Evolutionary conservation across 441 rosid genomes (phyloP).

Genomic region (Theobroma grandiflorum): DNA sequence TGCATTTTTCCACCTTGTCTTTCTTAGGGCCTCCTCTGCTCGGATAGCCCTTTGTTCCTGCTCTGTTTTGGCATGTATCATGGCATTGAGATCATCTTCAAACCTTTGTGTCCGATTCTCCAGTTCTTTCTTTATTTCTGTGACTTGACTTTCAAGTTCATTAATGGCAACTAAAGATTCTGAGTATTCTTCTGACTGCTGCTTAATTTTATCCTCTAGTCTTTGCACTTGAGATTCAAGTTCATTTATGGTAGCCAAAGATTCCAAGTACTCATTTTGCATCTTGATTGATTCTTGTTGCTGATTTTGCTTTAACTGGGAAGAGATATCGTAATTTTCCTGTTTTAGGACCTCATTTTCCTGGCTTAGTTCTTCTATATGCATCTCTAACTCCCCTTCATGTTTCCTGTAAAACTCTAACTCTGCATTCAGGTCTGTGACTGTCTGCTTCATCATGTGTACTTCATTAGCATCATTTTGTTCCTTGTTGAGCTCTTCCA

Average conservation of each 20-base stretch:
- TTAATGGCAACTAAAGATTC: slow-evolving; percentile 55
- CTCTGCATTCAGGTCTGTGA: slow-evolving; percentile 50
- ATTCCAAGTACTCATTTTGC: slow-evolving; percentile 47
- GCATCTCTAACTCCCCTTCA: slow-evolving; percentile 59
- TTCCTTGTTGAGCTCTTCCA: slow-evolving; percentile 16
- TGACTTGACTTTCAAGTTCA: slow-evolving; percentile 61
- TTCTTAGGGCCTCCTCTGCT: slow-evolving; percentile 69
- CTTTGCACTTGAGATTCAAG: slow-evolving; percentile 60
- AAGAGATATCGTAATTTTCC: slow-evolving; percentile 45
- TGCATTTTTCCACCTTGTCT: slow-evolving; percentile 64
- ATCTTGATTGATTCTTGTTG: slow-evolving; percentile 36
- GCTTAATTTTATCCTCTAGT: slow-evolving; percentile 69
- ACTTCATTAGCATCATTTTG: slow-evolving; percentile 37
- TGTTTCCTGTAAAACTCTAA: slow-evolving; percentile 51
- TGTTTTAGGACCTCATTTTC: slow-evolving; percentile 53
- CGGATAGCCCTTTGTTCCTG: slow-evolving; percentile 72
- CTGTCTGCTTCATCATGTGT: slow-evolving; percentile 48
- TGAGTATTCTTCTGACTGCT: slow-evolving; percentile 56
- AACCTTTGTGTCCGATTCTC: slow-evolving; percentile 57
- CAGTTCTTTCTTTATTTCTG: slow-evolving; percentile 51
- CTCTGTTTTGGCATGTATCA: slow-evolving; percentile 58
- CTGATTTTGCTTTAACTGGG: slow-evolving; percentile 42
- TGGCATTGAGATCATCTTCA: slow-evolving; percentile 56
- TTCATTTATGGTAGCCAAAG: slow-evolving; percentile 48
- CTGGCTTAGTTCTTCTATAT: slow-evolving; percentile 49